These are phyloP conservation scores for Pistacia vera DNA, from an alignment of 345 rosid species.

Conservation along the genomic window DNA sequence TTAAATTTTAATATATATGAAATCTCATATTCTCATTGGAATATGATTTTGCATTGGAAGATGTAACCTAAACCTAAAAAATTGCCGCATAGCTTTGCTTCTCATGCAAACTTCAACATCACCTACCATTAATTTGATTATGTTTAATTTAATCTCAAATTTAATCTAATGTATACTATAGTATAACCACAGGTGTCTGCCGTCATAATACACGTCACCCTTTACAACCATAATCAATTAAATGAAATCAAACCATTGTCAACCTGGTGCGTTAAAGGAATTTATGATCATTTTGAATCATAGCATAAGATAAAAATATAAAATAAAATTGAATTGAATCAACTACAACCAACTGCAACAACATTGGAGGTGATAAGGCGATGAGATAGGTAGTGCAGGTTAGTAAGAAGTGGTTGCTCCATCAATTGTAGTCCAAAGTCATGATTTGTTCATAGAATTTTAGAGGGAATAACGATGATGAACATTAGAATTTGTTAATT, in stretches of 20 bases:
- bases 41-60: too few relatives aligned
- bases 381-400: constrained; percentile 41
- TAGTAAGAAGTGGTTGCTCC: constrained; percentile 60
- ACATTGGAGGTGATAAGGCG: constrained; percentile 31
- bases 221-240: too few relatives aligned
- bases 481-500: not conserved
- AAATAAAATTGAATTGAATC: not conserved
- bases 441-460: constrained; percentile 66
- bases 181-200: constrained; percentile 12
- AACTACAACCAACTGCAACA: constrained; percentile 23
- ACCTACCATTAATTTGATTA: constrained; percentile 14
- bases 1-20: too few relatives aligned
- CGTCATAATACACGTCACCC: constrained; percentile 31
- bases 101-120: constrained; percentile 30
- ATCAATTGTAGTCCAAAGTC: constrained; percentile 69
- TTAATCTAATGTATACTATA: too few relatives aligned
- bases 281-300: too few relatives aligned
- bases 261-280: too few relatives aligned
- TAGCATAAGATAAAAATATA: not conserved
- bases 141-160: not conserved
- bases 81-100: constrained; percentile 19
- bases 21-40: too few relatives aligned
- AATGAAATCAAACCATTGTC: too few relatives aligned
- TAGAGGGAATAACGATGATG: constrained; percentile 51
- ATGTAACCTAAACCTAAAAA: too few relatives aligned